Evolutionary conservation across 2,329 filamentous ascomycete genomes (phyloP), one percentile per base, ranked within the genome.

Genomic region (Chaetoscypha palmicola): DNA sequence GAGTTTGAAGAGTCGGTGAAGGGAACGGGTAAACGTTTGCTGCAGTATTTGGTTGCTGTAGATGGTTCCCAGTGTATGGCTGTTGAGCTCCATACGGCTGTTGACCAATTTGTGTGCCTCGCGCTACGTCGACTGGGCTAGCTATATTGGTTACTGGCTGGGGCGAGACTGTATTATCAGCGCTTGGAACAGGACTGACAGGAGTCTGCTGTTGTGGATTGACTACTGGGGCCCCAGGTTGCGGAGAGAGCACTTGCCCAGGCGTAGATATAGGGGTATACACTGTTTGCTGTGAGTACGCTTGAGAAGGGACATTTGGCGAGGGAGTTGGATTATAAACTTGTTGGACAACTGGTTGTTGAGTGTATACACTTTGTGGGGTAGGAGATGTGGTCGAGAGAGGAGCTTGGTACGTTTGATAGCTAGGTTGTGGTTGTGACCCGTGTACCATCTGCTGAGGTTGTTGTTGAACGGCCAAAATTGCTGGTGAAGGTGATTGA

Each of bases 261-360:
- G n/a, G 26, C 32, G 38, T 31, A 22, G 23, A 21, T 8, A 21
- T 17, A 19, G 34, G 34, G 8, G 17, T 21, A 37, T 37, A 37
- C 7, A 12, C 5, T 12, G 22, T 16, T n/a, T 34, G 39, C 8
- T 41, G 39, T 10, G 20, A 7, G 21, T 40, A 32, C 8, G 26
- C 12, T 21, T 40, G 38, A 9, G 38, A 7, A 17, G 16, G 24
- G 22, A 11, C 7, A 14, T 20, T 22, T 30, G 32, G 32, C 11
- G 40, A 41, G 21, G 31, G 39, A 26, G 39, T 35, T 23, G 21
- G 39, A 19, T 26, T 22, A 26, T 41, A 35, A 8, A 31, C 10
- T 37, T 36, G 23, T 12, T 43, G 34, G 7, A 20, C 8, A 37
- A 20, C 12, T 37, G 34, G 17, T 22, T 24, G 32, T 10, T 19